A percentile compares a stretch with the other conserved stretches of the same genome.
These are phyloP conservation scores for Podospora tetraspora DNA, from an alignment of 495 filamentous ascomycete species.

Conservation along the genomic window DNA sequence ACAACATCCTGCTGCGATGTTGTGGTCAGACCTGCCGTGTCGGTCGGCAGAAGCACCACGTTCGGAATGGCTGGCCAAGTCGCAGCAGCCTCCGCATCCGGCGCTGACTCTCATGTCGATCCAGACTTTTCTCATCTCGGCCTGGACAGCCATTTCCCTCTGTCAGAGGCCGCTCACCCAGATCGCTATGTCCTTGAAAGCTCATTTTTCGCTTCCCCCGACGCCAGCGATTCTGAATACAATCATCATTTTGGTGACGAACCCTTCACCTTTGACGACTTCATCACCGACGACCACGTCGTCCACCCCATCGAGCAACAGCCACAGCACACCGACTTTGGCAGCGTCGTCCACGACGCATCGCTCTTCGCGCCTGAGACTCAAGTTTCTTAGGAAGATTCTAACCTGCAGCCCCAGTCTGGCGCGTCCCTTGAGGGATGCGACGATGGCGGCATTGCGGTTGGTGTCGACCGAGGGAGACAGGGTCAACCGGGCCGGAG, in stretches of 20 bases:
- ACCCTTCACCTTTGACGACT: conserved; percentile 53
- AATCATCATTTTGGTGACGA: conserved; percentile 82
- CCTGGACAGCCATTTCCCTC: conserved; percentile 63
- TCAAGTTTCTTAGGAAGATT: conserved; percentile 47
- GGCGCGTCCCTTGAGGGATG: conserved; percentile 87
- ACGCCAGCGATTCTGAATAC: conserved; percentile 66
- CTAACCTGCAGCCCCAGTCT: conserved; percentile 81
- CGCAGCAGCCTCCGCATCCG: conserved; percentile 49
- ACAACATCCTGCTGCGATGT: conserved; percentile 99
- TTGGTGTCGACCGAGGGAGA: conserved; percentile 48
- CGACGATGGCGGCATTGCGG: conserved; percentile 85
- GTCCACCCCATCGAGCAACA: conserved; percentile 26
- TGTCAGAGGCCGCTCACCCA: conserved; percentile 48
- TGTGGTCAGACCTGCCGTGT: conserved; percentile 99
- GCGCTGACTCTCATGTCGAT: conserved; percentile 53
- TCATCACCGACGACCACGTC: conserved; percentile 47
- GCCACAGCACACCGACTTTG: conserved; percentile 32
- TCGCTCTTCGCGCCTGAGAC: conserved; percentile 44
- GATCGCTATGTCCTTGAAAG: conserved; percentile 73
- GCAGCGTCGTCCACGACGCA: conserved; percentile 36
- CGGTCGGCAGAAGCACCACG: conserved; percentile 62
- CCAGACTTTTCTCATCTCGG: conserved; percentile 59
- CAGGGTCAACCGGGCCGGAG: conserved; percentile 34
- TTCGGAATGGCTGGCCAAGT: conserved; percentile 53
- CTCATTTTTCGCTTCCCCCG: conserved; percentile 65